Base-by-base conservation (phyloP, 495 filamentous ascomycete genomes). In the Elaphomyces granulatus region DNA sequence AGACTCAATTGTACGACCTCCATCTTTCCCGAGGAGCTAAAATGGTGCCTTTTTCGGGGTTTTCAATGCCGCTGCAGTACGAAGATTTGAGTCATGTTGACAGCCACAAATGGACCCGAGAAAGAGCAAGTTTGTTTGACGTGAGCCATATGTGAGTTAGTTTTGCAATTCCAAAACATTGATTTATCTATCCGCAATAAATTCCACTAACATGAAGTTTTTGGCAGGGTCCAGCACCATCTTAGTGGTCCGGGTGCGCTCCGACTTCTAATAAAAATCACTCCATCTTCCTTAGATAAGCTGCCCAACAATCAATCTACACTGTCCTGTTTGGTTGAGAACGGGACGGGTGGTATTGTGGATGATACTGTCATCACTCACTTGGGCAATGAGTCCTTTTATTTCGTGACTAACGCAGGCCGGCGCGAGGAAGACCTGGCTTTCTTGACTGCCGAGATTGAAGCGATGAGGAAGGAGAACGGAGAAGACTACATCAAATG, bases 1-100 rank as follows among this genome's bases (percentile, higher is more conserved):
- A 75, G 54, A 98, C 90, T 2, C 75, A 80, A 20, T 73, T 98
- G 31, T 79, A 92, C 63, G 77, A 87, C 49, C 64, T 96, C 17
- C 88, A 98, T 56, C 46, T 85, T 38, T 60, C 64, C 21, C 61
- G 83, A 53, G 85, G 84, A 47, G 90, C 71, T 32, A 94, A 92
- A 61, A 93, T 98, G 78, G 87, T 96, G 40, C 83, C 83, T n/a
- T 98, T 94, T 54, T 88, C 81, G 40, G 87, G 87, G 45, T 96
- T 77, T 64, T 67, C 70, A 38, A 96, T 98, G 90, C 92, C 90
- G 14, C 74, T 98, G 18, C 79, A 87, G 47, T 98, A 96, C 61
- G 53, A 66, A 17, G 77, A 78, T 45, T 67, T 83, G 43, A 73
- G 74, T 51, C 74, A 94, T 46, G 68, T 69, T 37, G 77, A 81